phyloP scores from a whole-genome alignment of 495 filamentous ascomycete genomes.

The Aspergillus sclerotiicarbonarius region DNA sequence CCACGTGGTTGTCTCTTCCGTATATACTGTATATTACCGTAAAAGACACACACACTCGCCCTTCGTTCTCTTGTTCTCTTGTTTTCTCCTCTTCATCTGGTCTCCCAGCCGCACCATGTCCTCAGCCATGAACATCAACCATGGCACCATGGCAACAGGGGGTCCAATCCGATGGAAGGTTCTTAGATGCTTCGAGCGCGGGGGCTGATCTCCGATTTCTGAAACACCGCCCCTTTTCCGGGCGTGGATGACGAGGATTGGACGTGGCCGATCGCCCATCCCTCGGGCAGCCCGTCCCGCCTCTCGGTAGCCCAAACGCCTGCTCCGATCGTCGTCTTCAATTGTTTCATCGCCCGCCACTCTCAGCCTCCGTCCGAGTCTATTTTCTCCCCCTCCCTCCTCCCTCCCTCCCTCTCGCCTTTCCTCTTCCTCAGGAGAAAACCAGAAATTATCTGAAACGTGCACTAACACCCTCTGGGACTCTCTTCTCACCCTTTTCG shows the following conservation, averaged over 20 bases:
- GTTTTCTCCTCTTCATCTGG: too few species aligned
- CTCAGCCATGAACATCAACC: not conserved
- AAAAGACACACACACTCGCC: too few species aligned
- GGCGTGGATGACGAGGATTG: not conserved
- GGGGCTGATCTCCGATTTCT: slow-evolving; percentile 15
- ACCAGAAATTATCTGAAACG: not conserved
- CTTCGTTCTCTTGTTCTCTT: not conserved
- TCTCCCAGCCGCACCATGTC: not conserved
- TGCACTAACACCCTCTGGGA: slow-evolving; percentile 2
- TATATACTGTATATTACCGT: too few species aligned
- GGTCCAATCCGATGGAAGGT: slow-evolving; percentile 12
- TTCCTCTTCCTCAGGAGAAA: not conserved
- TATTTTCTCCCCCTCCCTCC: slow-evolving; percentile 5
- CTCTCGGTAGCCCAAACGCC: not conserved
- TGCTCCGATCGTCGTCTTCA: slow-evolving; percentile 12
- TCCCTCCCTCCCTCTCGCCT: slow-evolving; percentile 1
- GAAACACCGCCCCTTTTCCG: slow-evolving; percentile 10
- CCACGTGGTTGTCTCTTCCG: not conserved
- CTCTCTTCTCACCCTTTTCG: not conserved
- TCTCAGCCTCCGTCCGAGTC: slow-evolving; percentile 8
- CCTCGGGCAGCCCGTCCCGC: slow-evolving; percentile 2
- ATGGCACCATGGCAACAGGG: not conserved
- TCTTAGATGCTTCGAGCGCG: slow-evolving; percentile 29
- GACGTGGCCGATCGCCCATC: slow-evolving; percentile 7
- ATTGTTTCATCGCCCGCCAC: slow-evolving; percentile 26